Base-by-base conservation (phyloP, 768 basidiomycete species). In the Kockovaella imperatae region DNA sequence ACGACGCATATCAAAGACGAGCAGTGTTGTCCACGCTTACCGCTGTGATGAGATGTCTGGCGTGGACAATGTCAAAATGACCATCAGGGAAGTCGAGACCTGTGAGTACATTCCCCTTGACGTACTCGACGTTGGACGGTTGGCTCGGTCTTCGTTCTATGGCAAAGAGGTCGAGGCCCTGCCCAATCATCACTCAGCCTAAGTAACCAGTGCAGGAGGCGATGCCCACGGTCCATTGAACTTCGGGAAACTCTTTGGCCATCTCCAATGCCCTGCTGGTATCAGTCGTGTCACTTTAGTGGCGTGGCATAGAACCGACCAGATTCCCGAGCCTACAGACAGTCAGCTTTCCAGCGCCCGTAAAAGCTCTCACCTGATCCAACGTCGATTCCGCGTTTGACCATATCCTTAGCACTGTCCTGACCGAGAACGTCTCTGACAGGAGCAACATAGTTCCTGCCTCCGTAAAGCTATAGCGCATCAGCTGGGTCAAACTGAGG, bases 261-360 rank as follows among this genome's bases (percentile, higher is more conserved):
- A 57, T 57, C 36, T 57, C 56, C 29, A 54, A 44, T 1, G 45
- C 42, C 56, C 56, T 53, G 23, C n/a, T n/a, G n/a, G n/a, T n/a
- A n/a, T n/a, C n/a, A n/a, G n/a, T n/a, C n/a, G n/a, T n/a, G n/a
- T n/a, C n/a, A n/a, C n/a, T n/a, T 1, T 8, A 7, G n/a, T n/a
- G n/a, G 24, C 14, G n/a, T 26, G n/a, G 36, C 6, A 40, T n/a
- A 21, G 15, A 28, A 17, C 54, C 43, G 8, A 55, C 54, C 54
- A 55, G 23, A 56, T 45, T 4, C 50, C 54, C 1, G 50, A 45
- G 38, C 51, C 54, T 56, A n/a, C n/a, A n/a, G 23, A 3, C 13
- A 23, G n/a, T 30, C 17, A 15, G 31, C 45, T 5, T n/a, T 4
- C 3, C 29, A 30, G 3, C 30, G 21, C 7, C 15, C 23, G 23